phyloP scores from a whole-genome alignment of 2,329 filamentous ascomycete genomes.

The Colletotrichum sp. region DNA sequence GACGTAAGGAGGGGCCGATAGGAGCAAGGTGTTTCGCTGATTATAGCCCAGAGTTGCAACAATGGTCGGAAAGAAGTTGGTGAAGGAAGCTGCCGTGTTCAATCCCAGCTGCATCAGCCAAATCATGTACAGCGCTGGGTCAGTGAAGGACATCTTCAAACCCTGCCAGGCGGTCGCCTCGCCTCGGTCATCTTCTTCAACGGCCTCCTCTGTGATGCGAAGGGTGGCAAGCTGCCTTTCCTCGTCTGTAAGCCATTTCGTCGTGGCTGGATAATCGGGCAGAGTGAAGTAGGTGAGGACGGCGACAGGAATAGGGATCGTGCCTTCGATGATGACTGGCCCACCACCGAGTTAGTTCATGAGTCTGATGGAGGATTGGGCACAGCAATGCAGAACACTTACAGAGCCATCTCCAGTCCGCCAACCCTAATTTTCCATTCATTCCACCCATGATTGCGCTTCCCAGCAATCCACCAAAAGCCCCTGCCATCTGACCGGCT shows the following conservation, averaged over 20 bases:
- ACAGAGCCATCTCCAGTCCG: constrained; percentile 80
- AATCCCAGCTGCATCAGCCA: constrained; percentile 6
- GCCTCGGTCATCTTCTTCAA: not conserved
- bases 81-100: not conserved
- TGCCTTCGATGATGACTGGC: not conserved
- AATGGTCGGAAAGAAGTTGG: not conserved
- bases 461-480: constrained; percentile 31
- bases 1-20: constrained; percentile 21
- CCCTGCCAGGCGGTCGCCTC: not conserved
- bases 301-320: constrained; percentile 16
- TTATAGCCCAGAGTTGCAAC: not conserved
- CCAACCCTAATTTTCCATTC: constrained; percentile 27
- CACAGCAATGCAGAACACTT: constrained; percentile 56
- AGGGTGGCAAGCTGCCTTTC: constrained; percentile 41
- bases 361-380: not conserved
- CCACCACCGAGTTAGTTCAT: not conserved
- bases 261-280: constrained; percentile 36
- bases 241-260: constrained; percentile 35
- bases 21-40: constrained; percentile 11
- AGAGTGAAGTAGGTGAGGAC: constrained; percentile 9
- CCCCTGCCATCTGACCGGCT: constrained; percentile 24
- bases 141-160: not conserved
- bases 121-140: constrained; percentile 3
- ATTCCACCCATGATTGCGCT: constrained; percentile 29
- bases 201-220: not conserved